Conservation (phyloP, 2,329 filamentous ascomycete species). For the Aspergillus sp. region DNA sequence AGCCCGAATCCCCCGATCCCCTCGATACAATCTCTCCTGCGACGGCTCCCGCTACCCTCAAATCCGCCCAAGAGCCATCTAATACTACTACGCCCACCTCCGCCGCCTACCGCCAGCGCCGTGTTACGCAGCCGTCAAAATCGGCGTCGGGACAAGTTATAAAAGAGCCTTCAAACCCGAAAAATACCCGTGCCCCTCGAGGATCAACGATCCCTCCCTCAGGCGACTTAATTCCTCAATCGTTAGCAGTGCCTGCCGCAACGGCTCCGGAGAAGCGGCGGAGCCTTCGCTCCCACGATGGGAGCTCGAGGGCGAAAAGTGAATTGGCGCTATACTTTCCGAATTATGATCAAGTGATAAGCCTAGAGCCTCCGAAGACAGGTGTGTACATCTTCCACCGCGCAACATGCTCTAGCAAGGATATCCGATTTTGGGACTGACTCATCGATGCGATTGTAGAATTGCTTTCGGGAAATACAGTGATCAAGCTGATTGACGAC, state of each 20-base stretch:
- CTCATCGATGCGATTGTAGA: conserved; percentile 51
- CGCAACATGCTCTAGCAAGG: neutral
- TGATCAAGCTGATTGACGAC: conserved; percentile 69
- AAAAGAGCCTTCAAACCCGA: neutral
- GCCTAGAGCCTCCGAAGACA: conserved; percentile 74
- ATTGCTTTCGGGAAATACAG: conserved; percentile 69
- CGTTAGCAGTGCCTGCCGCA: neutral
- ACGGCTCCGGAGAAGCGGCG: conserved; percentile 55
- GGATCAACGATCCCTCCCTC: neutral
- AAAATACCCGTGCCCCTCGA: neutral
- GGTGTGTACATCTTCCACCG: conserved; percentile 50
- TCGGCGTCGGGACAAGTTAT: neutral
- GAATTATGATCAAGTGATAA: conserved; percentile 92
- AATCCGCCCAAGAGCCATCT: conserved; percentile 2
- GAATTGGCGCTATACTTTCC: conserved; percentile 88
- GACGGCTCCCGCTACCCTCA: conserved; percentile 4
- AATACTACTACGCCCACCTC: conserved; percentile 10
- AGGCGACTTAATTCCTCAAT: neutral
- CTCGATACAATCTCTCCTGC: conserved; percentile 26
- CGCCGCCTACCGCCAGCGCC: conserved; percentile 9
- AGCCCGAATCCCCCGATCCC: conserved; percentile 31
- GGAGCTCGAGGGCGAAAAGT: conserved; percentile 80
- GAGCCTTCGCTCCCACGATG: conserved; percentile 82
- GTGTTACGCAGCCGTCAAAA: neutral
- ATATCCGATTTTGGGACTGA: neutral